A percentile compares a stretch with the other conserved stretches of the same genome.
These are phyloP conservation scores for Lichtheimia ramosa DNA, from an alignment of 371 early-diverging fungal genomes.

Conservation along the genomic window DNA sequence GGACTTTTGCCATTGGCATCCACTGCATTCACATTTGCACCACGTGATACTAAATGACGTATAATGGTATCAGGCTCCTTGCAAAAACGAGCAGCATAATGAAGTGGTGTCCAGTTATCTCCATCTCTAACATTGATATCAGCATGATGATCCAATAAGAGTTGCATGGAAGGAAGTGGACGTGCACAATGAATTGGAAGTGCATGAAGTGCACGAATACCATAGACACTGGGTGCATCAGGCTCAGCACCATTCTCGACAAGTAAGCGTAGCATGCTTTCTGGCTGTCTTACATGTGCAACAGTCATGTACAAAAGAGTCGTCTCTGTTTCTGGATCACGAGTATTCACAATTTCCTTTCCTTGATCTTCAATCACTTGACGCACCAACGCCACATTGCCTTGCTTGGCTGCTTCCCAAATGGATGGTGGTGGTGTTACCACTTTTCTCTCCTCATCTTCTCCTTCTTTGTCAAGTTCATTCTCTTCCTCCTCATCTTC, in stretches of 20 bases:
- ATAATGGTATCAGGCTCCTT: constrained; percentile 33
- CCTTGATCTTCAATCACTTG: constrained; percentile 12
- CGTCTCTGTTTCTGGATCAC: constrained; percentile 39
- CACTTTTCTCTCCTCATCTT: neutral
- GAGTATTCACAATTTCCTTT: constrained; percentile 26
- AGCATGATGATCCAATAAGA: constrained; percentile 23
- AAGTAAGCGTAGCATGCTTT: constrained; percentile 27
- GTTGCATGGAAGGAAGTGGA: constrained; percentile 31
- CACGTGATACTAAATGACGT: constrained; percentile 34
- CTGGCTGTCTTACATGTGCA: constrained; percentile 16
- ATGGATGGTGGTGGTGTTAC: constrained; percentile 7
- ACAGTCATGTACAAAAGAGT: constrained; percentile 33
- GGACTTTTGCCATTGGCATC: constrained; percentile 18
- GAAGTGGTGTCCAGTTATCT: constrained; percentile 73
- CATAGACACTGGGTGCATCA: constrained; percentile 30
- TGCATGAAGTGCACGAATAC: constrained; percentile 29
- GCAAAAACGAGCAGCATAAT: constrained; percentile 58
- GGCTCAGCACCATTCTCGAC: constrained; percentile 45
- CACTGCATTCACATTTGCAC: constrained; percentile 43
- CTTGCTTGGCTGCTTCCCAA: constrained; percentile 33
- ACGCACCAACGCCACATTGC: constrained; percentile 26
- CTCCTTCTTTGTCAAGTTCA: neutral
- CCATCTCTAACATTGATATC: constrained; percentile 56
- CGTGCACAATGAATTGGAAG: constrained; percentile 25
- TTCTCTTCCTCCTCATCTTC: neutral